phyloP scores from a whole-genome alignment of 2,329 filamentous ascomycete genomes.

The Trichophyton schoenleinii region DNA sequence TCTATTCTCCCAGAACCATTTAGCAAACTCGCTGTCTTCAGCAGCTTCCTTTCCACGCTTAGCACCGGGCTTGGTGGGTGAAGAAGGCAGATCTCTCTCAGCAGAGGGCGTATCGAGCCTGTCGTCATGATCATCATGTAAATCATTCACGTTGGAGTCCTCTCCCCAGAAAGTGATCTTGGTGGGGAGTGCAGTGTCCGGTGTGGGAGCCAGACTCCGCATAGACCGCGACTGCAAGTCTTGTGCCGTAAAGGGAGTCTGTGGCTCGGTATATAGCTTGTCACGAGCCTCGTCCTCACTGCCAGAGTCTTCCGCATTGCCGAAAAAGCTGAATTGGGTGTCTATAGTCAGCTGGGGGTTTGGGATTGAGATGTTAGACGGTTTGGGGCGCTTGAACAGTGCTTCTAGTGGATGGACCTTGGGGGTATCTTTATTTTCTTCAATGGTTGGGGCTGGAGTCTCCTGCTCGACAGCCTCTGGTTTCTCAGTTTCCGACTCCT shows the following conservation, averaged over 20 bases:
- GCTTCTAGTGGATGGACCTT: conserved; percentile 77
- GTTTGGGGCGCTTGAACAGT: conserved; percentile 63
- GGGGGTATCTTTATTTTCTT: conserved; percentile 13
- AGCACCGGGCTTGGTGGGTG: conserved; percentile 2
- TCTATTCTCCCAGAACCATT: conserved; percentile 48
- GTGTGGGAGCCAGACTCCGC: conserved; percentile 87
- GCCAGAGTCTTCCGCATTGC: conserved; percentile 38
- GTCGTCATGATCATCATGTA: conserved; percentile 11
- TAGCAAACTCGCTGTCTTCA: conserved; percentile 46
- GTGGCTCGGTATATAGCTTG: conserved; percentile 38
- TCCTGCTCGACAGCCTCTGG: conserved; percentile 14
- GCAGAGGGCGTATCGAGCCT: conserved; percentile 9
- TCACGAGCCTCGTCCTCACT: conserved; percentile 37
- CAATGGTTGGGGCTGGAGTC: background rate
- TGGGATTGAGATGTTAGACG: conserved; percentile 16
- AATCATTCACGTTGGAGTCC: conserved; percentile 14
- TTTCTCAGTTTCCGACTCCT: conserved; percentile 13
- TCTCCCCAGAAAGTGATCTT: conserved; percentile 22
- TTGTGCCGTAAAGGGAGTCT: conserved; percentile 70
- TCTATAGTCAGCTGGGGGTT: conserved; percentile 32
- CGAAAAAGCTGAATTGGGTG: conserved; percentile 70
- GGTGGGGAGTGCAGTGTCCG: conserved; percentile 71
- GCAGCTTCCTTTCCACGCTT: conserved; percentile 18
- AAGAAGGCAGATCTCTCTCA: conserved; percentile 17
- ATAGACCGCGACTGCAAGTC: conserved; percentile 56